phyloP scores from a whole-genome alignment of 495 filamentous ascomycete species.

The Penicillium fimorum region DNA sequence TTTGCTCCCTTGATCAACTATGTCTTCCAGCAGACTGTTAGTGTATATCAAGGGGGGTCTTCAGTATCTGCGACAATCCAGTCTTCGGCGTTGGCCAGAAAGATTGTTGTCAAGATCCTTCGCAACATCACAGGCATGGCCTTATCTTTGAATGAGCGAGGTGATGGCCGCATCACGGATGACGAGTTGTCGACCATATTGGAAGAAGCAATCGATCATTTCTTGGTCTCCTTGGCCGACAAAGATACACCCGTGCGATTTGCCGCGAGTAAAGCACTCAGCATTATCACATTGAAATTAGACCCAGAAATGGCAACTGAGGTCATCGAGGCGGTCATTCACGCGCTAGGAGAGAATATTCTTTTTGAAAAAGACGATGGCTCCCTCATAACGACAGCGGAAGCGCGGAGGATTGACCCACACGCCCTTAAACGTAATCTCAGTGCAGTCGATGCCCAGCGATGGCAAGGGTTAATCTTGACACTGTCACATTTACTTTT shows the following conservation, averaged over 20 bases:
- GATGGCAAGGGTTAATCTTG: constrained; percentile 90
- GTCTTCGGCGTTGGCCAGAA: constrained; percentile 72
- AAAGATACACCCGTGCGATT: constrained; percentile 86
- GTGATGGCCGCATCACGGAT: constrained; percentile 35
- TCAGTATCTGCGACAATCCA: constrained; percentile 46
- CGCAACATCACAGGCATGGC: constrained; percentile 66
- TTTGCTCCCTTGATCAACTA: constrained; percentile 49
- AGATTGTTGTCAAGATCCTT: constrained; percentile 78
- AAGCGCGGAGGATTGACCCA: constrained; percentile 33
- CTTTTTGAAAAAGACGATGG: constrained; percentile 56
- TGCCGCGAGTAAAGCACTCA: constrained; percentile 89
- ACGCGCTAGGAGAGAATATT: constrained; percentile 71
- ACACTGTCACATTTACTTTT: constrained; percentile 84
- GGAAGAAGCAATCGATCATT: constrained; percentile 64
- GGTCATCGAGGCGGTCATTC: constrained; percentile 80
- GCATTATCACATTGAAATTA: constrained; percentile 75
- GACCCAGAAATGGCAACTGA: constrained; percentile 76
- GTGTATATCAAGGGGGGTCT: constrained; percentile 36
- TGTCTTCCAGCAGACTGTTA: constrained; percentile 53
- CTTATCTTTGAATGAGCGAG: constrained; percentile 47
- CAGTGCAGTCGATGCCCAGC: constrained; percentile 68
- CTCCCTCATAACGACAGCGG: constrained; percentile 34
- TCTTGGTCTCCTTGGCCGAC: constrained; percentile 68
- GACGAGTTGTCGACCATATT: constrained; percentile 47
- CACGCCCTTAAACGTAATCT: constrained; percentile 55